phyloP scores from a whole-genome alignment of 176 grass and related monocot species.

The Elaeis guineensis region DNA sequence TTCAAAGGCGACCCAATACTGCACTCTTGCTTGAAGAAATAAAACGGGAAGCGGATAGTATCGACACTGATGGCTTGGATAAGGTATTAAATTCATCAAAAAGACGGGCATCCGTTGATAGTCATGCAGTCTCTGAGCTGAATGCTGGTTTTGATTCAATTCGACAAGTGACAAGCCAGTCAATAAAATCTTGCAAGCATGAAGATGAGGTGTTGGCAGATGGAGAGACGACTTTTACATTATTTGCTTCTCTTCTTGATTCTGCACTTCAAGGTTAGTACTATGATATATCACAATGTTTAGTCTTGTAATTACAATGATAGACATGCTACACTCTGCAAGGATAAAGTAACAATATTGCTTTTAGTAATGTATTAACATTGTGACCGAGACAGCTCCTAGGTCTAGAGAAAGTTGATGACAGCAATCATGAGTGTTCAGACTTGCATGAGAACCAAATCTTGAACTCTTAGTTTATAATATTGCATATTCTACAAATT shows the following conservation, averaged over 20 bases:
- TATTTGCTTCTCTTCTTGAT: slow-evolving; percentile 86
- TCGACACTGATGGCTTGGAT: slow-evolving; percentile 40
- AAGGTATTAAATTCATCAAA: slow-evolving; percentile 36
- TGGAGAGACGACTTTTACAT: slow-evolving; percentile 47
- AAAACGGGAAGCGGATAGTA: slow-evolving; percentile 72
- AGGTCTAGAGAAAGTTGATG: no score
- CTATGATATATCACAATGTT: neutral
- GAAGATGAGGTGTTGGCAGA: slow-evolving; percentile 49
- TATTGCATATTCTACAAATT: no score
- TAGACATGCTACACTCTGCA: neutral
- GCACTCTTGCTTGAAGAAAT: slow-evolving; percentile 88
- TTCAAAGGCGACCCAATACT: slow-evolving; percentile 69
- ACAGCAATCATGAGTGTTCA: no score
- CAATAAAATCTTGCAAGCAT: slow-evolving; percentile 43
- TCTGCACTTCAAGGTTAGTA: slow-evolving; percentile 82
- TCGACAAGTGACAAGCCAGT: slow-evolving; percentile 18
- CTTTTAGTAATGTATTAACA: no score
- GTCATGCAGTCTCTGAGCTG: slow-evolving; percentile 29
- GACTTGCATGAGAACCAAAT: no score
- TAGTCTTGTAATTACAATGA: neutral
- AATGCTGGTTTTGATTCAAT: slow-evolving; percentile 33
- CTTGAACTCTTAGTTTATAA: no score
- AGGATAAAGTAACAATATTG: no score
- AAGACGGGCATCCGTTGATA: slow-evolving; percentile 44
- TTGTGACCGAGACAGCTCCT: no score